Conservation (phyloP, 495 filamentous ascomycete genomes). For the Penicillium verhagenii region DNA sequence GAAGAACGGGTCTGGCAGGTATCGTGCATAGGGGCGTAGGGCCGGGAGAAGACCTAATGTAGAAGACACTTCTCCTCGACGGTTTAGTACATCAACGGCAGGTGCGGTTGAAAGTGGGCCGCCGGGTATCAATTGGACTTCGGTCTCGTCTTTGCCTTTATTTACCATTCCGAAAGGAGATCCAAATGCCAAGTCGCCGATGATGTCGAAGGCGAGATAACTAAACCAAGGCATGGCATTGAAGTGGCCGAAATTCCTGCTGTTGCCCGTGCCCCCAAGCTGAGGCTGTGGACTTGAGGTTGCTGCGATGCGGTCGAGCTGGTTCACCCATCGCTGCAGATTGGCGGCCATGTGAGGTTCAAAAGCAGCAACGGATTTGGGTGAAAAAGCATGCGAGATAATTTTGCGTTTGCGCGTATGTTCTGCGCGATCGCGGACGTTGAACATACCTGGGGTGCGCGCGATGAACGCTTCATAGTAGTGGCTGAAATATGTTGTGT, state of each 20-base stretch:
- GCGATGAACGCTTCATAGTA: conserved; percentile 85
- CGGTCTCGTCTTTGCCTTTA: conserved; percentile 46
- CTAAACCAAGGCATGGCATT: conserved; percentile 84
- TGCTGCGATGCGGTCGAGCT: conserved; percentile 58
- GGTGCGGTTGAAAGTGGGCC: conserved; percentile 31
- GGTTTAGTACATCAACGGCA: conserved; percentile 39
- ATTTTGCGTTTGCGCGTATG: conserved; percentile 81
- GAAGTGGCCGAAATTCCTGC: conserved; percentile 44
- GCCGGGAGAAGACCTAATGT: conserved; percentile 36
- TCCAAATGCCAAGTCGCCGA: conserved; percentile 35
- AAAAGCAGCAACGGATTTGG: conserved; percentile 69
- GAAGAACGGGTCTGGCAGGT: conserved; percentile 43
- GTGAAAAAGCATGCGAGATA: conserved; percentile 72
- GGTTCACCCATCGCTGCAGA: conserved; percentile 60
- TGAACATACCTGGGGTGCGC: conserved; percentile 76
- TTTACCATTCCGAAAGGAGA: conserved; percentile 42
- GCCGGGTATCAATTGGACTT: conserved; percentile 32
- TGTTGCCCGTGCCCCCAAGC: neutral
- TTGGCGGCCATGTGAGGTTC: conserved; percentile 76
- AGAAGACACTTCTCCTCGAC: conserved; percentile 38
- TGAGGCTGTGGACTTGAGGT: neutral
- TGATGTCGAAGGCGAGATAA: conserved; percentile 70
- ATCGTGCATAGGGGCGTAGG: conserved; percentile 36
- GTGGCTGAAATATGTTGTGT: conserved; percentile 36
- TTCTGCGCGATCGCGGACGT: conserved; percentile 69